phyloP scores from a whole-genome alignment of 2,329 filamentous ascomycete genomes.

The Aspergillus spinulosporus region DNA sequence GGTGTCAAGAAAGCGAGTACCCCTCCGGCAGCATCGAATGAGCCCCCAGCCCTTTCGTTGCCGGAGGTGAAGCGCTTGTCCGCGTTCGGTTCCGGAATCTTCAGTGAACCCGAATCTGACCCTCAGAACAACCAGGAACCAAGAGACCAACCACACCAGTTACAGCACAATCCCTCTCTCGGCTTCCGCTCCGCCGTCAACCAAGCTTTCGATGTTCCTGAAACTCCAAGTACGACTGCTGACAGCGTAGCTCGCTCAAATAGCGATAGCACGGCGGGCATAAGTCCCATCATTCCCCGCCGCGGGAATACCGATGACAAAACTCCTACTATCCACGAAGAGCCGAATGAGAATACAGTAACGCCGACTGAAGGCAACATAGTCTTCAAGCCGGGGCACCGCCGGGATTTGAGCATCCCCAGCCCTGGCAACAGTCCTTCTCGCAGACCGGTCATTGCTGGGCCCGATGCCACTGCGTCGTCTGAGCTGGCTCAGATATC shows the following conservation, averaged over 20 bases:
- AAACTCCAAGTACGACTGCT: slow-evolving; percentile 57
- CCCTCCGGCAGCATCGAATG: slow-evolving; percentile 12
- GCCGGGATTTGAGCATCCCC: slow-evolving; percentile 60
- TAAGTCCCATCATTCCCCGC: slow-evolving; percentile 63
- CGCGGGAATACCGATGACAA: slow-evolving; percentile 42
- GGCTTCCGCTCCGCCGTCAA: slow-evolving; percentile 63
- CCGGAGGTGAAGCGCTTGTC: slow-evolving; percentile 48
- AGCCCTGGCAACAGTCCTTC: slow-evolving; percentile 62
- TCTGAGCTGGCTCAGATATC: slow-evolving; percentile 49
- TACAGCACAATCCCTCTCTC: slow-evolving; percentile 56
- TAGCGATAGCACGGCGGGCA: slow-evolving; percentile 62
- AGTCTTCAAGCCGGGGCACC: slow-evolving; percentile 55
- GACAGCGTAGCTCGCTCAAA: slow-evolving; percentile 59
- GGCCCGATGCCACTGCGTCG: slow-evolving; percentile 39
- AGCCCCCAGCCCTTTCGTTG: slow-evolving; percentile 31
- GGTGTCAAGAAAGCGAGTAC: not conserved
- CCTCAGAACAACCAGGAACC: slow-evolving; percentile 19
- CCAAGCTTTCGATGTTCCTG: slow-evolving; percentile 63
- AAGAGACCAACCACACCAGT: slow-evolving; percentile 24
- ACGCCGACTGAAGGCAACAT: slow-evolving; percentile 28
- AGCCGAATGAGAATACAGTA: slow-evolving; percentile 42
- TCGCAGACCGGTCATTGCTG: slow-evolving; percentile 56
- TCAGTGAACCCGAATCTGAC: slow-evolving; percentile 19
- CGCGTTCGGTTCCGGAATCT: slow-evolving; percentile 35
- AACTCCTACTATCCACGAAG: slow-evolving; percentile 59